Conservation (phyloP, 208 protist species). For the Trypanosomatidae sp. region DNA sequence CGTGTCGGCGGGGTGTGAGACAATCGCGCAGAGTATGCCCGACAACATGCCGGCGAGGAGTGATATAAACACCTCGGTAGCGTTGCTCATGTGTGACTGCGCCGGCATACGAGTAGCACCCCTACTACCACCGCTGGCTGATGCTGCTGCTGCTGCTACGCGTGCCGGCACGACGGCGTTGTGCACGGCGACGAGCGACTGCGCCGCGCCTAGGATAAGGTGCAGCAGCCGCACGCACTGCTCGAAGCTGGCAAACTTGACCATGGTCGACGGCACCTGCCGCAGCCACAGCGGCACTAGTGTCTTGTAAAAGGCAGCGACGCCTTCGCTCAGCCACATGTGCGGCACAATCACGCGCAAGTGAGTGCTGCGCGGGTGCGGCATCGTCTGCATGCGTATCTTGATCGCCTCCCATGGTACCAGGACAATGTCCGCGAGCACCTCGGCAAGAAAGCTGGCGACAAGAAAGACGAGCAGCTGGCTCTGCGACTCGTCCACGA, state of each 20-base stretch:
- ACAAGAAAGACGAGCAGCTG: slow-evolving; percentile 26
- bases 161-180: not conserved
- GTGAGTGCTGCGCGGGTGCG: slow-evolving; percentile 3
- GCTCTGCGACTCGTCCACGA: slow-evolving; percentile 1
- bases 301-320: slow-evolving; percentile 68
- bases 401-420: slow-evolving; percentile 71
- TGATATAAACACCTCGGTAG: slow-evolving; percentile 22
- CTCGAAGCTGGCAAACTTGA: slow-evolving; percentile 87
- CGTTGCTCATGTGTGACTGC: slow-evolving; percentile 1
- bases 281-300: slow-evolving; percentile 84
- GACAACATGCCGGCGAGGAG: slow-evolving; percentile 78
- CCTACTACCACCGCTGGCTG: not conserved
- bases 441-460: slow-evolving; percentile 49
- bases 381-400: slow-evolving; percentile 57
- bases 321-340: slow-evolving; percentile 40
- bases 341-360: slow-evolving; percentile 22
- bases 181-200: not conserved
- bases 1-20: slow-evolving; percentile 94
- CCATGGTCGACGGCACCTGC: slow-evolving; percentile 93
- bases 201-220: not conserved
- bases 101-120: slow-evolving; percentile 5
- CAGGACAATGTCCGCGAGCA: slow-evolving; percentile 50
- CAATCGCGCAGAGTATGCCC: slow-evolving; percentile 81
- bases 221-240: slow-evolving; percentile 18
- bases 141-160: not conserved